Percentiles rank a stretch among this genome's conserved stretches.
Conservation (phyloP, 441 rosid species). For the Corymbia calophylla region DNA sequence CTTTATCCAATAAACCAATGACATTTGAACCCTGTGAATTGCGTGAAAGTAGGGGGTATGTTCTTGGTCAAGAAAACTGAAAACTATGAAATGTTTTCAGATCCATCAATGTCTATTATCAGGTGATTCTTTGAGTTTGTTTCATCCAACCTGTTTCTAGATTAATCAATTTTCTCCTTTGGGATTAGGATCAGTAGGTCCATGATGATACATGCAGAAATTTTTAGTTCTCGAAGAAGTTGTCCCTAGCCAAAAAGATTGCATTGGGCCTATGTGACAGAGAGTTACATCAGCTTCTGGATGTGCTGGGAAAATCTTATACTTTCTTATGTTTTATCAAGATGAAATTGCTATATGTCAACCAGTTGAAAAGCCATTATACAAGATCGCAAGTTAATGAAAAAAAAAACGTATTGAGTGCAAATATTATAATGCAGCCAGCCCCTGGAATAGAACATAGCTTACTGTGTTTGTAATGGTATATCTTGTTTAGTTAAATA, state of each 20-base stretch:
- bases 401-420: neutral
- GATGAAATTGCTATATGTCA: neutral
- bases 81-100: neutral
- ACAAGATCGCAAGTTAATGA: neutral
- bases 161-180: neutral
- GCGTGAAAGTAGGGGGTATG: neutral
- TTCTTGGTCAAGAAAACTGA: neutral
- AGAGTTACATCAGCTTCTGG: neutral
- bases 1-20: neutral
- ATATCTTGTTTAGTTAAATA: neutral
- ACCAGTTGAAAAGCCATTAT: neutral
- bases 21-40: neutral
- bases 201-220: neutral
- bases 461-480: neutral
- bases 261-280: neutral
- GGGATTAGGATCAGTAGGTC: neutral
- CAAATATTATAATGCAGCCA: neutral
- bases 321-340: neutral
- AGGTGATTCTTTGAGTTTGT: neutral
- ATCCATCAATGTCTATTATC: neutral
- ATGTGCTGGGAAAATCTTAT: neutral
- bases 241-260: neutral
- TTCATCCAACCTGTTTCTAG: neutral
- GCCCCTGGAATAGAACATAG: neutral
- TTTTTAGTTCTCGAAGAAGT: neutral